phyloP scores from a whole-genome alignment of 106 monocot genomes.

The Acanthochlamys bracteata region DNA sequence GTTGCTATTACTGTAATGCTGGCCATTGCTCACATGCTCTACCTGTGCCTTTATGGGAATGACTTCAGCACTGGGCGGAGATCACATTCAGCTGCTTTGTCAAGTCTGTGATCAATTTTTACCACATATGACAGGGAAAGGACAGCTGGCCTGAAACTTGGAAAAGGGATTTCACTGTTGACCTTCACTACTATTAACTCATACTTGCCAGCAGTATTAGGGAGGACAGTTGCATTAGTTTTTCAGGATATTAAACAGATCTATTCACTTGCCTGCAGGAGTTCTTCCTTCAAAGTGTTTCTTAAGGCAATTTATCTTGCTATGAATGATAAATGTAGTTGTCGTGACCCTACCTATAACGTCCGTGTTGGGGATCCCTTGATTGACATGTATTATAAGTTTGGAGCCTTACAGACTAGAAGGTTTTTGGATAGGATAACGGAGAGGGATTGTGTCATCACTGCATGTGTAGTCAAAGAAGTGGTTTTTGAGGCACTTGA shows the following conservation, averaged over 20 bases:
- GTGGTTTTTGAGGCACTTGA: no score
- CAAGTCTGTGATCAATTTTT: slow-evolving; percentile 89
- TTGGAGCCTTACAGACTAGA: no score
- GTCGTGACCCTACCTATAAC: no score
- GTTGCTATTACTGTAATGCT: slow-evolving; percentile 16
- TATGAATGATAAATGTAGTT: no score
- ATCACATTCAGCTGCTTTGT: slow-evolving; percentile 54
- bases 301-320: no score
- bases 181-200: slow-evolving; percentile 96
- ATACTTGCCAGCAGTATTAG: slow-evolving; percentile 92
- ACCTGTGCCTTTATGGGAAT: slow-evolving; percentile 73
- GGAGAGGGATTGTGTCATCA: no score
- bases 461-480: no score
- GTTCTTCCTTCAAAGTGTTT: no score
- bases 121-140: slow-evolving; percentile 92
- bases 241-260: slow-evolving; percentile 71
- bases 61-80: slow-evolving; percentile 93
- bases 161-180: slow-evolving; percentile 95
- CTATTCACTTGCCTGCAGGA: no score
- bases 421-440: no score
- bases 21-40: slow-evolving; percentile 99
- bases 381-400: no score
- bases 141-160: slow-evolving; percentile 93
- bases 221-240: slow-evolving; percentile 75
- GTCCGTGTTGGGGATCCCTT: no score